Conservation (phyloP, 768 basidiomycete genomes). For the Coprinopsis strossmayeri region DNA sequence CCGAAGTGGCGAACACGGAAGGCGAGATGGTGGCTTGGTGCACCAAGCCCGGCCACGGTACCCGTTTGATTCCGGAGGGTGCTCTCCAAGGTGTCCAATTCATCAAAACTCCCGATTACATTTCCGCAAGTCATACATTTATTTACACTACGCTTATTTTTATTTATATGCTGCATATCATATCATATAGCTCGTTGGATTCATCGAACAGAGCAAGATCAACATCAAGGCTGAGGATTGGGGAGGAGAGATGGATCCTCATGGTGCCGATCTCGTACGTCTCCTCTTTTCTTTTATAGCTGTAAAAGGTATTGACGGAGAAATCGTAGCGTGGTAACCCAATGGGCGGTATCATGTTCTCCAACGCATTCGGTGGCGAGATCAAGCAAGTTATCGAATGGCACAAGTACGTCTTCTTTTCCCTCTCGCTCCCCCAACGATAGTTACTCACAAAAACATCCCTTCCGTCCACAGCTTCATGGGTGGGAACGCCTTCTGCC, state of each 20-base stretch:
- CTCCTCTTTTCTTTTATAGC: neutral
- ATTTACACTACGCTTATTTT: constrained; percentile 23
- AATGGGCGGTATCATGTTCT: constrained; percentile 65
- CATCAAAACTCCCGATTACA: constrained; percentile 54
- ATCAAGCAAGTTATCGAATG: constrained; percentile 60
- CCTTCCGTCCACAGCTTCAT: constrained; percentile 7
- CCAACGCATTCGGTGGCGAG: constrained; percentile 41
- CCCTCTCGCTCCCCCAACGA: neutral
- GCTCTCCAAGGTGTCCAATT: constrained; percentile 63
- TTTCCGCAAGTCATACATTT: constrained; percentile 59
- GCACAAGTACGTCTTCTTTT: constrained; percentile 45
- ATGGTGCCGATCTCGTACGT: constrained; percentile 52
- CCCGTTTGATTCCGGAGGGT: constrained; percentile 63
- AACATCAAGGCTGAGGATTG: constrained; percentile 49
- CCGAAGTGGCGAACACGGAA: constrained; percentile 62
- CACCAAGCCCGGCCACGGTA: constrained; percentile 61
- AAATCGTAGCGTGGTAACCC: constrained; percentile 66
- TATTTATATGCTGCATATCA: no score
- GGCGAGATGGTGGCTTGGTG: constrained; percentile 76
- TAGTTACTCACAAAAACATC: constrained; percentile 1
- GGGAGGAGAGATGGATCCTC: constrained; percentile 77
- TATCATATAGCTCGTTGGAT: constrained; percentile 7
- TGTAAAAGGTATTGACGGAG: neutral
- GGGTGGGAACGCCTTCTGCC: constrained; percentile 14
- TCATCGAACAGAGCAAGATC: constrained; percentile 47